Evolutionary conservation across 495 filamentous ascomycete species (phyloP).

Genomic region (Xylaria palmicola): DNA sequence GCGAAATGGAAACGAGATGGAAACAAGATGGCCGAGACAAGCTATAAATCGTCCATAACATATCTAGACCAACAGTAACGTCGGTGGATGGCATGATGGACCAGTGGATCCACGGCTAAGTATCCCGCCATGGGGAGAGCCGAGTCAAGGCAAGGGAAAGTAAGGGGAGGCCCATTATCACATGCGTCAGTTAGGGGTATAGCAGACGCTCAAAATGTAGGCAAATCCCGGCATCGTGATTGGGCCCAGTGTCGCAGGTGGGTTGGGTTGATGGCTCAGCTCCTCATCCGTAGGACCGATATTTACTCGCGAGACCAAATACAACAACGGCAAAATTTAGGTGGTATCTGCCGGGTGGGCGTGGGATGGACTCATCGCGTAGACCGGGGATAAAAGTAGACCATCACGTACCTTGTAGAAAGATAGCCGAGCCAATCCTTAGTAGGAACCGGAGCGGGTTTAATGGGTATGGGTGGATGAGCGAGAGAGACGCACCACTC

Average conservation of each 20-base stretch:
- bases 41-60: constrained; percentile 19
- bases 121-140: constrained; percentile 16
- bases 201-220: background rate
- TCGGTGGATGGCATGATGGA: constrained; percentile 2
- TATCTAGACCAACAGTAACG: background rate
- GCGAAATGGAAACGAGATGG: constrained; percentile 1
- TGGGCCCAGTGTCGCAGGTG: constrained; percentile 35
- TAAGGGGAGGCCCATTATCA: constrained; percentile 26
- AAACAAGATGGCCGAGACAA: constrained; percentile 18
- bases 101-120: constrained; percentile 20
- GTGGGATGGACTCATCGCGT: constrained; percentile 24
- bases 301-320: constrained; percentile 24
- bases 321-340: constrained; percentile 28
- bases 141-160: too few species aligned
- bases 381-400: constrained; percentile 15
- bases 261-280: constrained; percentile 23
- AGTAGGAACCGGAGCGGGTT: constrained; percentile 5
- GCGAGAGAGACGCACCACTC: background rate
- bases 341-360: constrained; percentile 35
- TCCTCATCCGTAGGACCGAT: constrained; percentile 47
- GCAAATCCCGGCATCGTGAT: constrained; percentile 30
- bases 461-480: background rate
- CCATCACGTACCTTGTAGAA: constrained; percentile 27
- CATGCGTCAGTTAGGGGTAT: constrained; percentile 8
- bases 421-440: constrained; percentile 8